Percentiles rank a stretch among this genome's conserved stretches.
Conservation (phyloP, 345 rosid species). For the Excoecaria agallocha region DNA sequence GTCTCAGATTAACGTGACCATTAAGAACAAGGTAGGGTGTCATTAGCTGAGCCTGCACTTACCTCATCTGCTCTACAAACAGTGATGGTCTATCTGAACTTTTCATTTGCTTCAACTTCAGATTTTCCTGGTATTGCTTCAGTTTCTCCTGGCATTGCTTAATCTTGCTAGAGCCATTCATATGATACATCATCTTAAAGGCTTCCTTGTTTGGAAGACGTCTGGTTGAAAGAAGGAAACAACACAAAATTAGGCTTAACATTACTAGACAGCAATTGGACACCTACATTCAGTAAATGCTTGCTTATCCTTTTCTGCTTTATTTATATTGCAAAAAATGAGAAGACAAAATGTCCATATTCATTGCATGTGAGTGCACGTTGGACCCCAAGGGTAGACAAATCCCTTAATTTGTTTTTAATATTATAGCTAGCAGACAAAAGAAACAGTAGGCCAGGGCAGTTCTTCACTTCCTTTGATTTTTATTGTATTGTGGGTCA, state of each 20-base stretch:
- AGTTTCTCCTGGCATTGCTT: slow-evolving; percentile 74
- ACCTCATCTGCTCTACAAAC: slow-evolving; percentile 92
- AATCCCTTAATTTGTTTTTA: background rate
- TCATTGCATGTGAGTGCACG: background rate
- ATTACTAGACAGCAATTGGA: background rate
- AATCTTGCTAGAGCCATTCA: slow-evolving; percentile 94
- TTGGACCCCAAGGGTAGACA: background rate
- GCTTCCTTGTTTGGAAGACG: slow-evolving; percentile 82
- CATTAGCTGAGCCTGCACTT: slow-evolving; percentile 78
- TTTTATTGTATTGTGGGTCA: too few species aligned
- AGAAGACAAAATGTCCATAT: background rate
- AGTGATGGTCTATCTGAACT: slow-evolving; percentile 88
- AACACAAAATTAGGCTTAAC: background rate
- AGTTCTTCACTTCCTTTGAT: background rate
- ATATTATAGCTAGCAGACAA: too few species aligned
- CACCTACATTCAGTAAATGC: background rate
- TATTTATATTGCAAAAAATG: background rate
- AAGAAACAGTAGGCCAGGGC: too few species aligned
- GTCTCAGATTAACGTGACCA: slow-evolving; percentile 39
- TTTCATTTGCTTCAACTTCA: slow-evolving; percentile 96
- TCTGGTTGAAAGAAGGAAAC: slow-evolving; percentile 38
- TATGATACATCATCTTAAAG: slow-evolving; percentile 76
- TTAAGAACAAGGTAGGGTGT: slow-evolving; percentile 96
- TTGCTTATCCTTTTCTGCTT: background rate
- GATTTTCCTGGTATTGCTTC: slow-evolving; percentile 87